Conservation (phyloP, 495 filamentous ascomycete genomes). For the Durotheca rogersii region DNA sequence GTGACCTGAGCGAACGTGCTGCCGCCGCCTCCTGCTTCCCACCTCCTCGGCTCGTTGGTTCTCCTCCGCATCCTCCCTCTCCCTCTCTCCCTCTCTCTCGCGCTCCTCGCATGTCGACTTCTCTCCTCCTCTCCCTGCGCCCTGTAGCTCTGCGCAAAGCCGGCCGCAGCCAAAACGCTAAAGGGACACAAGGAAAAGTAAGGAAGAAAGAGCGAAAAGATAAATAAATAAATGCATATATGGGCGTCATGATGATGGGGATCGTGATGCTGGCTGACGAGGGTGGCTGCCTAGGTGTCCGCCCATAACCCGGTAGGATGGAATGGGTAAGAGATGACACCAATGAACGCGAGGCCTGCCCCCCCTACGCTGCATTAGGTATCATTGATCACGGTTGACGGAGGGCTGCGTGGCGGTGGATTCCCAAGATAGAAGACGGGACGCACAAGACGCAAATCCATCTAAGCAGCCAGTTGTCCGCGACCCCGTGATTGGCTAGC, state of each 20-base stretch:
- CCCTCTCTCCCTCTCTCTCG: not conserved
- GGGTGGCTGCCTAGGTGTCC: no score
- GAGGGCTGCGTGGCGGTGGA: not conserved
- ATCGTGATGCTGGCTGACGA: no score
- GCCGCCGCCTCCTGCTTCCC: not conserved
- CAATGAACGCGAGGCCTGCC: not conserved
- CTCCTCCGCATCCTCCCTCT: not conserved
- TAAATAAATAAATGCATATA: no score
- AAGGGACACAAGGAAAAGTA: no score
- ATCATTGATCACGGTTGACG: not conserved
- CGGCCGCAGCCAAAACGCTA: no score
- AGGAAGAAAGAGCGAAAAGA: no score
- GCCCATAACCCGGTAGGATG: no score
- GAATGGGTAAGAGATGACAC: not conserved
- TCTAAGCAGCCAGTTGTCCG: not conserved
- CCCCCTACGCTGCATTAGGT: not conserved
- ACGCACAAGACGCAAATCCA: not conserved
- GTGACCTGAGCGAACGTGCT: not conserved
- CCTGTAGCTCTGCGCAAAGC: no score
- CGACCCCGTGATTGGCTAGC: slow-evolving; percentile 7
- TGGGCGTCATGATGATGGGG: no score
- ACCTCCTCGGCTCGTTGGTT: not conserved
- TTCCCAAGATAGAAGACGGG: not conserved
- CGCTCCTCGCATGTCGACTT: not conserved
- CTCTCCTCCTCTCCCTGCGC: no score